These are phyloP conservation scores for Aureobasidium sp. DNA, from an alignment of 2,329 filamentous ascomycete species.

Conservation along the genomic window DNA sequence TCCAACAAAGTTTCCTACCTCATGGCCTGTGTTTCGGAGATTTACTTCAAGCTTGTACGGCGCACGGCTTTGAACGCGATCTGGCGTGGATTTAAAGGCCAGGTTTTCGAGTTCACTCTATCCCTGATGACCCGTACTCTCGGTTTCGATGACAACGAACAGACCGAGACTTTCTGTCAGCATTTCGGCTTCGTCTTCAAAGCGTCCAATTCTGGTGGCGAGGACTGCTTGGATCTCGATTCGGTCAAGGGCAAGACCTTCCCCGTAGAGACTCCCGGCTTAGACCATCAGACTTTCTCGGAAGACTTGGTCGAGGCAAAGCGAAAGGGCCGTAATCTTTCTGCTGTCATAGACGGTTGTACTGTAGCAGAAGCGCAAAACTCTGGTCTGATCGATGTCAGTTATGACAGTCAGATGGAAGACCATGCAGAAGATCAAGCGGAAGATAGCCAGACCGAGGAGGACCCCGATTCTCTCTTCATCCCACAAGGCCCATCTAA, in stretches of 20 bases:
- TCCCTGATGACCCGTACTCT: constrained; percentile 44
- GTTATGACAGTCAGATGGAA: constrained; percentile 25
- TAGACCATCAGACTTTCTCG: constrained; percentile 46
- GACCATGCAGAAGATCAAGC: constrained; percentile 34
- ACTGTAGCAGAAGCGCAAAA: constrained; percentile 43
- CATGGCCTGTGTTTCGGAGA: constrained; percentile 56
- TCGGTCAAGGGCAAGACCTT: constrained; percentile 33
- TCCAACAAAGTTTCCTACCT: constrained; percentile 51
- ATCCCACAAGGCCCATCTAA: constrained; percentile 26
- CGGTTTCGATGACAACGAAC: constrained; percentile 47
- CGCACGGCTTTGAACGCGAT: constrained; percentile 48
- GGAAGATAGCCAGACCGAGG: constrained; percentile 29
- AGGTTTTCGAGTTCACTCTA: constrained; percentile 50
- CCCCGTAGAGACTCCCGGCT: constrained; percentile 22
- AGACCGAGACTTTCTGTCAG: constrained; percentile 47
- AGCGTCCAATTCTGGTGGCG: constrained; percentile 25
- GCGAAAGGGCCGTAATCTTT: constrained; percentile 46
- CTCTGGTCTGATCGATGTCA: constrained; percentile 42
- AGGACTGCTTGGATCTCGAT: constrained; percentile 44
- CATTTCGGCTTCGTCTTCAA: constrained; percentile 45
- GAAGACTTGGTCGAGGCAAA: constrained; percentile 50
- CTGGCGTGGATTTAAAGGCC: constrained; percentile 41
- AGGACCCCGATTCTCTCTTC: constrained; percentile 33
- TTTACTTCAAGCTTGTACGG: constrained; percentile 53
- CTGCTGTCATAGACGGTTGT: constrained; percentile 50